A percentile compares a stretch with the other conserved stretches of the same genome.
Conservation (phyloP, 768 basidiomycete species). For the Coprinopsis cinerea region DNA sequence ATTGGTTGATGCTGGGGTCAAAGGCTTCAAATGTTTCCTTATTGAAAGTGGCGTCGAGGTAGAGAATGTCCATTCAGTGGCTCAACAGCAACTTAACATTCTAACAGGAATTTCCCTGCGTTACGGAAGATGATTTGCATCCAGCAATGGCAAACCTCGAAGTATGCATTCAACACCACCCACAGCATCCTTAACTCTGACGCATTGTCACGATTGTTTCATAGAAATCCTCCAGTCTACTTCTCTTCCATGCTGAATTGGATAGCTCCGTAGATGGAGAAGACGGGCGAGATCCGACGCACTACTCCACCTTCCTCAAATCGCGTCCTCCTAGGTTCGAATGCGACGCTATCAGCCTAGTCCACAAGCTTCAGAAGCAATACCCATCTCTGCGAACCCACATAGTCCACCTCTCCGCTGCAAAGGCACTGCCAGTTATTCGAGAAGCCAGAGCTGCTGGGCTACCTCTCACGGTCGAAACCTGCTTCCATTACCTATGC, state of each 20-base stretch:
- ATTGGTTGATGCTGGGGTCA: conserved; percentile 76
- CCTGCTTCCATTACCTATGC: conserved; percentile 95
- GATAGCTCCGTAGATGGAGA: conserved; percentile 24
- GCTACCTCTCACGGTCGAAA: conserved; percentile 83
- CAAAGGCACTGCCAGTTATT: conserved; percentile 73
- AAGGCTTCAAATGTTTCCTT: conserved; percentile 96
- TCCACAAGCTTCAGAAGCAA: conserved; percentile 55
- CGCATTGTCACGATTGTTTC: conserved; percentile 3
- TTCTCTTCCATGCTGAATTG: conserved; percentile 93
- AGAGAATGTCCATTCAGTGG: conserved; percentile 31
- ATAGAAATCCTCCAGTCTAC: conserved; percentile 61
- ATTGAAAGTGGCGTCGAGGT: conserved; percentile 96
- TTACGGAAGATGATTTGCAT: conserved; percentile 61
- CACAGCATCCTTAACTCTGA: background rate
- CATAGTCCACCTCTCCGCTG: conserved; percentile 92
- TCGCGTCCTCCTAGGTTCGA: conserved; percentile 84
- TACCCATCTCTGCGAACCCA: conserved; percentile 77
- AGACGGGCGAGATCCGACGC: conserved; percentile 32
- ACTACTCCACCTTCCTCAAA: conserved; percentile 76
- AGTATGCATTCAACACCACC: conserved; percentile 32
- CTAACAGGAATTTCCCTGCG: conserved; percentile 95
- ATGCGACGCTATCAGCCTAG: conserved; percentile 71
- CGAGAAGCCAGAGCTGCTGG: conserved; percentile 60
- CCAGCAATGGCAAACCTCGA: conserved; percentile 70
- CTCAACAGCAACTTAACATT: no score